phyloP scores from a whole-genome alignment of 2,329 filamentous ascomycete genomes.

The Xylaria sp. region DNA sequence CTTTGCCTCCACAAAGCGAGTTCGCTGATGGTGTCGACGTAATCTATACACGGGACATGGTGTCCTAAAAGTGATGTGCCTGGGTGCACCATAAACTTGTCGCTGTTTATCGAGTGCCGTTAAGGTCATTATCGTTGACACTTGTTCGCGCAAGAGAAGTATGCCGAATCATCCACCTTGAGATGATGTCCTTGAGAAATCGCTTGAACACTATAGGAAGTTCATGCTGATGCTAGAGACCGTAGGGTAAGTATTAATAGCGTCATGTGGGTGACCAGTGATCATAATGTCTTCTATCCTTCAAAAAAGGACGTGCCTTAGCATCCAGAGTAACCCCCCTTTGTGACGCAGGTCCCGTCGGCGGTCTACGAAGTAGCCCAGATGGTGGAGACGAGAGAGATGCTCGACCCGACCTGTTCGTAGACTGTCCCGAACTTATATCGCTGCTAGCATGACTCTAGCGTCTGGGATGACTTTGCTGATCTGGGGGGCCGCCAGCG shows the following conservation, averaged over 20 bases:
- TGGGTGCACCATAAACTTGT: not conserved
- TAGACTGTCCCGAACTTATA: not conserved
- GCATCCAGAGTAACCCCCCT: too few species aligned
- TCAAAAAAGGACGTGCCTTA: too few species aligned
- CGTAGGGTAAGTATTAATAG: not conserved
- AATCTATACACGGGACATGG: not conserved
- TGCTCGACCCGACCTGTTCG: not conserved
- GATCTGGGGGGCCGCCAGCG: constrained; percentile 49
- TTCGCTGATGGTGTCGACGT: not conserved
- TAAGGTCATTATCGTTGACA: not conserved
- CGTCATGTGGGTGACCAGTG: too few species aligned
- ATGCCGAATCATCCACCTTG: not conserved
- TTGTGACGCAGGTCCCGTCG: too few species aligned
- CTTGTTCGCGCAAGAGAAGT: not conserved
- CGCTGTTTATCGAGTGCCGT: not conserved
- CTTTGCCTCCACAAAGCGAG: not conserved
- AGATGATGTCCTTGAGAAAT: not conserved
- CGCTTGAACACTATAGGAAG: not conserved
- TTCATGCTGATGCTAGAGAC: not conserved
- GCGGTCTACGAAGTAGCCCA: too few species aligned
- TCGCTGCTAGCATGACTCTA: constrained; percentile 36
- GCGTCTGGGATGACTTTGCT: constrained; percentile 53
- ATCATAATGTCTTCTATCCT: not conserved
- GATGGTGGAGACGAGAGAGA: not conserved
- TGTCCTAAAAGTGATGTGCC: not conserved